phyloP scores from a whole-genome alignment of 1,284 basidiomycete genomes.

The Sporisorium sorghi region DNA sequence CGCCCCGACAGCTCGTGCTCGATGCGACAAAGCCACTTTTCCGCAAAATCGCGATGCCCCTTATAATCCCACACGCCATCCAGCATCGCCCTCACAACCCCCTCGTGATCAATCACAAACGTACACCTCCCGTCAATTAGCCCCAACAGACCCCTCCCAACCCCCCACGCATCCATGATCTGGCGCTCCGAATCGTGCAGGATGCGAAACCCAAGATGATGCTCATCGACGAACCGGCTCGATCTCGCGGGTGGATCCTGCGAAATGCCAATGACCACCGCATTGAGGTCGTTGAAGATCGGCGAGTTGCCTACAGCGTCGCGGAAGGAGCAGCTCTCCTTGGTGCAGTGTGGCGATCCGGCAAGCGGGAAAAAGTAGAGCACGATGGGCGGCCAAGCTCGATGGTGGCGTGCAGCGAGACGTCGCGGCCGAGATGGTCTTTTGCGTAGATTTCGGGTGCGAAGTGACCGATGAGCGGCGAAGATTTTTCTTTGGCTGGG shows the following conservation, averaged over 20 bases:
- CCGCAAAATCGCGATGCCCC: slow-evolving; percentile 58
- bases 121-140: slow-evolving; percentile 57
- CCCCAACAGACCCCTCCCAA: slow-evolving; percentile 46
- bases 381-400: slow-evolving; percentile 56
- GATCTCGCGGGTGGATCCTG: slow-evolving; percentile 51
- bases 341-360: slow-evolving; percentile 62
- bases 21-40: slow-evolving; percentile 59
- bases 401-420: slow-evolving; percentile 61
- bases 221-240: slow-evolving; percentile 56
- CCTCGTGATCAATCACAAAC: slow-evolving; percentile 60
- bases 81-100: slow-evolving; percentile 56
- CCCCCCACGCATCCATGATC: slow-evolving; percentile 53
- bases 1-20: slow-evolving; percentile 56
- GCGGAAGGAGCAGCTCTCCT: slow-evolving; percentile 57
- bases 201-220: slow-evolving; percentile 52
- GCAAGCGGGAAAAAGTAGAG: slow-evolving; percentile 65
- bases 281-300: slow-evolving; percentile 59
- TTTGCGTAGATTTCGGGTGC: slow-evolving; percentile 59
- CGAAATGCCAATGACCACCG: slow-evolving; percentile 62
- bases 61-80: slow-evolving; percentile 58
- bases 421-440: slow-evolving; percentile 52
- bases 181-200: slow-evolving; percentile 51
- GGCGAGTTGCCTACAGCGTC: slow-evolving; percentile 57
- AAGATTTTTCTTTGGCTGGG: slow-evolving; percentile 45
- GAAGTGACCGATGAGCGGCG: slow-evolving; percentile 49